Base-by-base conservation (phyloP, 129 eudicot species). In the Dittrichia graveolens region DNA sequence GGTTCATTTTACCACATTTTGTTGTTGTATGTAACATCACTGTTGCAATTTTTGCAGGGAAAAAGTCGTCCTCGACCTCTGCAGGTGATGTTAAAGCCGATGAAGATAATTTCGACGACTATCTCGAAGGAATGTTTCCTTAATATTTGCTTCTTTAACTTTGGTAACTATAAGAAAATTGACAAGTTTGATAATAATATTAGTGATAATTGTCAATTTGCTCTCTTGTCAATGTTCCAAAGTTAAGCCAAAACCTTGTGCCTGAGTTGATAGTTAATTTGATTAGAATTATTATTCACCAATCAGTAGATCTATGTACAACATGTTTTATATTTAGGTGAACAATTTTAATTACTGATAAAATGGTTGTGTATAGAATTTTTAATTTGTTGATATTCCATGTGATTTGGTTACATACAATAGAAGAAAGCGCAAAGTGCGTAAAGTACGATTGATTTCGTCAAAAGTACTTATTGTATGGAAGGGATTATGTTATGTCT, bases 81-180 rank as follows among this genome's bases (percentile, higher is more conserved):
- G 35, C 61, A 2, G 68, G 43, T 8, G 78, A 83, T 45, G 71
- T 37, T 31, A 75, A 77, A 61, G 45, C 61, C 8, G 85, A 79
- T 15, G 90, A 85, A 7, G 96, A 89, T 49, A 77, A 83, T 78
- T 85, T 92, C 44, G 98, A 92, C 5, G 85, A 78, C 43, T 92
- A 81, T 81, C 89, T 92, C 24, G 75, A 83, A 68, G 98, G 98
- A 61, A 92, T 92, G 98, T 92, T 92, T 59, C 98, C 78, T 54
- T 87, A 75, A 14, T 4, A 38, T 4, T 40, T 40, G 50, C 24
- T 47, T 35, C 62, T 67, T 67, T 2, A 9, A 38, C 48, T 31
- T 38, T 8, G 5, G 55, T 12, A 10, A 6, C 31, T 31, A n/a
- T 67, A 38, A 15, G 47, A 38, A 37, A 61, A 13, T 41, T 61